Evolutionary conservation across 768 basidiomycete genomes (phyloP).

Genomic region (Kwoniella botswanensis): DNA sequence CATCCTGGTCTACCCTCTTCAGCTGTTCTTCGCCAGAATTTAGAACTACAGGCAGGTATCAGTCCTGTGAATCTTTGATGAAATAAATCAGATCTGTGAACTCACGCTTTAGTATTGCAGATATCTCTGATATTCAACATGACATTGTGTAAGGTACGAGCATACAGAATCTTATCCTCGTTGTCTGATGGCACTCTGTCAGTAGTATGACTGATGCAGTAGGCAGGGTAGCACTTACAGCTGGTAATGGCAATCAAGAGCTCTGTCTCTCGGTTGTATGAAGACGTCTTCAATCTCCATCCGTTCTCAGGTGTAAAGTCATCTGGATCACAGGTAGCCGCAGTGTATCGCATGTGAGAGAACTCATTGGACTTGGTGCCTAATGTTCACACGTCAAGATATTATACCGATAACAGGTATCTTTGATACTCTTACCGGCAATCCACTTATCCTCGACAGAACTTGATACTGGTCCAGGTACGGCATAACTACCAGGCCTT

Average conservation of each 20-base stretch:
- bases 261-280: constrained; percentile 41
- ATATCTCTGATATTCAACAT: constrained; percentile 83
- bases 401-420: neutral
- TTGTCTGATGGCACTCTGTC: constrained; percentile 36
- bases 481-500: constrained; percentile 64
- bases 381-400: neutral
- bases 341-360: constrained; percentile 64
- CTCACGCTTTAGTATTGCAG: constrained; percentile 61
- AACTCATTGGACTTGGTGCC: constrained; percentile 78
- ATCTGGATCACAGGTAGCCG: constrained; percentile 55
- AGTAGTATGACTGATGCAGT: constrained; percentile 67
- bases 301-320: constrained; percentile 67
- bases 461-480: constrained; percentile 79
- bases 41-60: constrained; percentile 56
- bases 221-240: constrained; percentile 10
- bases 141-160: constrained; percentile 82
- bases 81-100: neutral
- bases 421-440: constrained; percentile 35
- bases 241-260: constrained; percentile 45
- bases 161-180: constrained; percentile 57
- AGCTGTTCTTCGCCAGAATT: constrained; percentile 55
- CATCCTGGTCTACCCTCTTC: constrained; percentile 58
- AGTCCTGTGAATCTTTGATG: constrained; percentile 29
- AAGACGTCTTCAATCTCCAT: constrained; percentile 59
- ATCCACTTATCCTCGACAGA: constrained; percentile 82